A percentile compares a stretch with the other conserved stretches of the same genome.
Conservation (phyloP, 352 stramenopile species). For the Globisporangium cystogenes region DNA sequence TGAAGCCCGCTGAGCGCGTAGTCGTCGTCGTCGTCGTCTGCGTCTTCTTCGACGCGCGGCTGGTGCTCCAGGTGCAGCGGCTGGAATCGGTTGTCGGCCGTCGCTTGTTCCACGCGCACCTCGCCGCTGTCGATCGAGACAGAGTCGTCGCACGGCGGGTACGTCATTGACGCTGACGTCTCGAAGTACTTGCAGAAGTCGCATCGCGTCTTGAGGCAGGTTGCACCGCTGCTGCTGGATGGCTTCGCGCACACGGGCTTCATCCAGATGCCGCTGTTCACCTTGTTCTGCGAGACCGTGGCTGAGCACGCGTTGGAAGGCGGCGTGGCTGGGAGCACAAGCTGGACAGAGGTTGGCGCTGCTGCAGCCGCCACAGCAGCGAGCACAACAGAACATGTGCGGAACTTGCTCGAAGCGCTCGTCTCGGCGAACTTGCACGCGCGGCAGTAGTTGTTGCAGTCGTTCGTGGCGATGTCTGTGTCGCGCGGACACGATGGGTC, state of each 20-base stretch:
- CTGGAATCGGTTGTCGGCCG: neutral
- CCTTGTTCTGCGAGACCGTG: neutral
- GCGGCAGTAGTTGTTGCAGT: conserved; percentile 11
- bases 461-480: neutral
- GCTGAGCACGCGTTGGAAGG: neutral
- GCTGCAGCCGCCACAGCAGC: neutral
- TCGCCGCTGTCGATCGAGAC: conserved; percentile 3
- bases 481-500: conserved; percentile 10
- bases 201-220: conserved; percentile 3
- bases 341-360: neutral
- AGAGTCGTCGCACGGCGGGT: conserved; percentile 5
- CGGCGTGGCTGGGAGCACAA: neutral
- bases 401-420: conserved; percentile 2
- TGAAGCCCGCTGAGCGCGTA: neutral
- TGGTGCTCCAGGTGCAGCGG: neutral
- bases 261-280: conserved; percentile 5
- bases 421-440: conserved; percentile 11
- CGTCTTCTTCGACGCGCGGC: neutral
- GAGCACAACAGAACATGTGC: conserved; percentile 1
- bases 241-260: neutral
- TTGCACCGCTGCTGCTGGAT: neutral
- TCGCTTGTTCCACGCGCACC: neutral
- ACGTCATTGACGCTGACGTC: neutral
- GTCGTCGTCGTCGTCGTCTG: neutral
- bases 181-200: conserved; percentile 14